phyloP scores from a whole-genome alignment of 306 rosid genomes.

The Quercus engelmannii region DNA sequence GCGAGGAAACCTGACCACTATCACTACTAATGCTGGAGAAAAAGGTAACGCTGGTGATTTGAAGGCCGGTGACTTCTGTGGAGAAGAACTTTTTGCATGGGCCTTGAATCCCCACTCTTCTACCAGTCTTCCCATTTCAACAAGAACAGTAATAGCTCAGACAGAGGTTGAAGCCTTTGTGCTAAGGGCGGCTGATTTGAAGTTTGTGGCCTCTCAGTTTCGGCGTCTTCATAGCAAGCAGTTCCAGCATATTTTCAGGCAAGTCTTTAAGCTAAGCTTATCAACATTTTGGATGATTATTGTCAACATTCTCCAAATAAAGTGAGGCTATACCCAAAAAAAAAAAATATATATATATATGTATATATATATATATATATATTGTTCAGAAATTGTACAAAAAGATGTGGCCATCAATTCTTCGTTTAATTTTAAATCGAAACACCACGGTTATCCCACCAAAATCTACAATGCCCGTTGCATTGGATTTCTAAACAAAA shows the following conservation, averaged over 20 bases:
- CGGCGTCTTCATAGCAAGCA: conserved; percentile 66
- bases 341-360: neutral
- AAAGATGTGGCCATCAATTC: too few relatives aligned
- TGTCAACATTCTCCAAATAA: neutral
- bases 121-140: conserved; percentile 64
- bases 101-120: conserved; percentile 68
- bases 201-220: conserved; percentile 66
- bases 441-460: too few relatives aligned
- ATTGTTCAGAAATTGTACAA: neutral
- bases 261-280: conserved; percentile 21
- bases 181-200: conserved; percentile 68
- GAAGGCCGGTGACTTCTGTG: conserved; percentile 85
- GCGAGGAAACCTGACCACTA: conserved; percentile 59
- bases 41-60: conserved; percentile 54
- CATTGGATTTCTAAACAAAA: too few relatives aligned
- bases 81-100: conserved; percentile 95
- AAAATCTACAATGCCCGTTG: too few relatives aligned
- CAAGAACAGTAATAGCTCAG: conserved; percentile 60
- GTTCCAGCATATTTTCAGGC: conserved; percentile 69
- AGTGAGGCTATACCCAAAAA: neutral
- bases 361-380: too few relatives aligned
- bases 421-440: too few relatives aligned
- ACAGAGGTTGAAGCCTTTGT: conserved; percentile 92
- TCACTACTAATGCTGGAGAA: conserved; percentile 69
- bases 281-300: conserved; percentile 5